Evolutionary conservation across 108 stramenopile genomes (phyloP).

Genomic region (Chaetoceros muelleri): DNA sequence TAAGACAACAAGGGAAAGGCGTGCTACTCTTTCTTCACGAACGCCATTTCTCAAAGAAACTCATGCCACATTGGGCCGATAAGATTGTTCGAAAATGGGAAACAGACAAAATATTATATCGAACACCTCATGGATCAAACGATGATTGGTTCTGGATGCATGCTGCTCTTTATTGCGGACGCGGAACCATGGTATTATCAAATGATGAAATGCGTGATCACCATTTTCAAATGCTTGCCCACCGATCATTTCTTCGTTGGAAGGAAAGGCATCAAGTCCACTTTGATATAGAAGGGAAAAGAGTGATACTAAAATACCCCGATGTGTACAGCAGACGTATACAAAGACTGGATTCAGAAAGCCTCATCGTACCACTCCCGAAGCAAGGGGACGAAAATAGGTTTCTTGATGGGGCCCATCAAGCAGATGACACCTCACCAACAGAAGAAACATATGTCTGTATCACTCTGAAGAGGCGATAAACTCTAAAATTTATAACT

Average conservation of each 20-base stretch:
- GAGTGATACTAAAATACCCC: conserved; percentile 41
- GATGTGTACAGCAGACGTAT: conserved; percentile 65
- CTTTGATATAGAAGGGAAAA: conserved; percentile 48
- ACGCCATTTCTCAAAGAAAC: conserved; percentile 54
- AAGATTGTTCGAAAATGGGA: conserved; percentile 42
- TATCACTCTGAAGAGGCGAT: conserved; percentile 24
- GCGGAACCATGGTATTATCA: conserved; percentile 67
- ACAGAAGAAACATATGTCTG: conserved; percentile 69
- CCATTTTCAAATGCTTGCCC: conserved; percentile 91
- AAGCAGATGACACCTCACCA: conserved; percentile 57
- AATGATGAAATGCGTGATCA: conserved; percentile 99
- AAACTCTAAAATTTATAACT: no score
- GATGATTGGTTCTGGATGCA: conserved; percentile 99
- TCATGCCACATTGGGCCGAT: conserved; percentile 39
- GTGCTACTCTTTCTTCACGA: conserved; percentile 74
- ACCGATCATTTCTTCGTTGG: conserved; percentile 86
- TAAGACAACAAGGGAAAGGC: conserved; percentile 25
- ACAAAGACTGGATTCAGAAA: conserved; percentile 30
- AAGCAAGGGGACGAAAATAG: conserved; percentile 79
- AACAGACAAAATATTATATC: conserved; percentile 40
- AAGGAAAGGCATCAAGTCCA: conserved; percentile 91
- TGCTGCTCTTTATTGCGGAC: conserved; percentile 54
- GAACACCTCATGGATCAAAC: conserved; percentile 73
- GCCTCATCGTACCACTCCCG: conserved; percentile 61
- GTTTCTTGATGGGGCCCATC: conserved; percentile 71